phyloP scores from a whole-genome alignment of 2,329 filamentous ascomycete species.

The Apiospora phragmitis region DNA sequence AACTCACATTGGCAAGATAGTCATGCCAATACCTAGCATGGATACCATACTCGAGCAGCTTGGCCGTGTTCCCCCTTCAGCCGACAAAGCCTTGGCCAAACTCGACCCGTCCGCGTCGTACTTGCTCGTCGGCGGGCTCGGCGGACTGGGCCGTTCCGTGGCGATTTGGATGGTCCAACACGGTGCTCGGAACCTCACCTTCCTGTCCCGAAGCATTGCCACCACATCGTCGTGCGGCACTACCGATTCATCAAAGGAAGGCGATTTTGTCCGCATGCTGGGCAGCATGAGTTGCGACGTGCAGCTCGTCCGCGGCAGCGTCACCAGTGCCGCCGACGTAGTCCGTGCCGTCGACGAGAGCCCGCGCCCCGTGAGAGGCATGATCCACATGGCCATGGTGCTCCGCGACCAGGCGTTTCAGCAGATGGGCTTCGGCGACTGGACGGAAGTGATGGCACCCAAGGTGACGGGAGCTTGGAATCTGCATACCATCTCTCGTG shows the following conservation, averaged over 20 bases:
- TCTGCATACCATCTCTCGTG: no score
- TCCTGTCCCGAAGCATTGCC: constrained; percentile 33
- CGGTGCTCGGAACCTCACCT: constrained; percentile 31
- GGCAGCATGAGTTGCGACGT: no score
- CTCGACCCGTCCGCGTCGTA: constrained; percentile 27
- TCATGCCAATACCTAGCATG: no score
- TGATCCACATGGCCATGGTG: constrained; percentile 45
- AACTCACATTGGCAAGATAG: constrained; percentile 24
- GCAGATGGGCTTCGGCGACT: constrained; percentile 40
- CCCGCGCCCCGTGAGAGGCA: constrained; percentile 34
- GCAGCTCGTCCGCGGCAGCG: constrained; percentile 27
- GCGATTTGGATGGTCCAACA: constrained; percentile 28
- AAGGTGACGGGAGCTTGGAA: constrained; percentile 47
- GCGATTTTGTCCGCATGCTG: no score
- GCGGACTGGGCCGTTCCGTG: constrained; percentile 33
- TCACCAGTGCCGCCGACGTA: constrained; percentile 25
- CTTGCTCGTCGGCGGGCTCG: constrained; percentile 35
- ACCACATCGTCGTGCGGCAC: constrained; percentile 23
- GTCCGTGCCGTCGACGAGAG: constrained; percentile 6
- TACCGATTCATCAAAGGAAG: no score
- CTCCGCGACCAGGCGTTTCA: constrained; percentile 31
- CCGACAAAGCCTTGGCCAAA: not conserved
- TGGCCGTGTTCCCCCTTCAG: not conserved
- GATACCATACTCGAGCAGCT: not conserved
- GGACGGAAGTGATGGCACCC: constrained; percentile 34